Base-by-base conservation (phyloP, 192 early-diverging fungal genomes). In the Mortierella alpina region DNA sequence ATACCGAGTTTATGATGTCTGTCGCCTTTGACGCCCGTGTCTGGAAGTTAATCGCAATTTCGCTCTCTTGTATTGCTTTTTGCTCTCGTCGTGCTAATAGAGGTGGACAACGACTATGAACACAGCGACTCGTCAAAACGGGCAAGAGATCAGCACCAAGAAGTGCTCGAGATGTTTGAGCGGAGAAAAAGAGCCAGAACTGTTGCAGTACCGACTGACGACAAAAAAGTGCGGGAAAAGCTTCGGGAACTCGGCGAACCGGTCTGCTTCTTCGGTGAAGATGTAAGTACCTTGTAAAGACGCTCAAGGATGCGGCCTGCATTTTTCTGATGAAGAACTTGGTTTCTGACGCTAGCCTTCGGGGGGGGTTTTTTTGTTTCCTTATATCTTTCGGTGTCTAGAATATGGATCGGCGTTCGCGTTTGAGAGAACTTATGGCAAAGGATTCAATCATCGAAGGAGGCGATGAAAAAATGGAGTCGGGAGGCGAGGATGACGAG, bases 201-300 rank as follows among this genome's bases (percentile, higher is more conserved):
- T 39, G 72, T 99, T 4, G 96, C 93, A 20, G 95, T 98, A 0
- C 97, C 97, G 4, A 99, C 97, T 9, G 93, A 96, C 49, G 97
- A 99, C 82, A 72, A 75, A 14, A 84, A 89, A 50, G 96, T 99
- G 17, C 81, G 93, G 17, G 84, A 84, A 51, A 83, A 87, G 55
- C 85, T 99, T 48, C 85, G 95, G 53, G 92, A 95, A 53, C 78
- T 91, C 45, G 90, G 88, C 2, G 93, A 97, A 58, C 97, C 97
- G 2, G 91, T 95, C 72, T 97, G 95, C 59, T 82, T 97, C 0
- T 99, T 99, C 82, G 97, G 91, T 46, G 97, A 99, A 89, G 97
- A 94, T 54, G 94, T 94, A 90, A 73, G 87, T 63, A 3, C 40
- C 42, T 18, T 31, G 17, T 40, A 14, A 11, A 42, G 41, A 17